These are phyloP conservation scores for Styphnolobium japonicum DNA, from an alignment of 306 rosid genomes.

Conservation along the genomic window DNA sequence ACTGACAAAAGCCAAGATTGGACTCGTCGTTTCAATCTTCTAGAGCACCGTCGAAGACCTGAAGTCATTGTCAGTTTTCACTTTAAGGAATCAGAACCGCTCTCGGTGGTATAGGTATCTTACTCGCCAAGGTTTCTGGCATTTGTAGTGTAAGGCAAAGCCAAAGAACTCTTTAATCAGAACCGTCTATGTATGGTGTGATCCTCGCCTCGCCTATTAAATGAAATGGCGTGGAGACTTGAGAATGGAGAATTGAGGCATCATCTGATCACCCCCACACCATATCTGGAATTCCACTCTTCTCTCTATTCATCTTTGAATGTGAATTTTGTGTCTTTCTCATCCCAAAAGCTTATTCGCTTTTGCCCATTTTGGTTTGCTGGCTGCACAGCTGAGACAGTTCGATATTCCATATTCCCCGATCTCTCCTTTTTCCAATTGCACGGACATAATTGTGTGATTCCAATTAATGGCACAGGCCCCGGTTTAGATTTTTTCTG, in stretches of 20 bases:
- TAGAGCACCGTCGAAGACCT: not conserved
- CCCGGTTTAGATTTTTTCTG: slow-evolving; percentile 7
- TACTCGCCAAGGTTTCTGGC: slow-evolving; percentile 6
- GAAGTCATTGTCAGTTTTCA: not conserved
- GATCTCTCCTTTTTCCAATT: not conserved
- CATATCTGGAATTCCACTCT: too few species aligned
- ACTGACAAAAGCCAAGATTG: not conserved
- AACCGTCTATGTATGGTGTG: too few species aligned
- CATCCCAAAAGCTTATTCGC: slow-evolving; percentile 16
- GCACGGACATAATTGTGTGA: not conserved
- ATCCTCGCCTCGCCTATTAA: too few species aligned
- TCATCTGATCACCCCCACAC: too few species aligned
- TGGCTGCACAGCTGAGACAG: too few species aligned
- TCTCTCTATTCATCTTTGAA: not conserved
- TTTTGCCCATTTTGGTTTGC: not conserved
- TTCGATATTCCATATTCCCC: not conserved
- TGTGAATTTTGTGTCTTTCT: not conserved
- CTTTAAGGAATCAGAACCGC: not conserved
- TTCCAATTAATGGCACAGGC: not conserved
- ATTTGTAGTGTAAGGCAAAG: too few species aligned
- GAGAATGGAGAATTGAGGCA: too few species aligned
- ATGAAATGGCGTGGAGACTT: not conserved
- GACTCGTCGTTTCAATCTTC: not conserved
- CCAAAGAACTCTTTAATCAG: too few species aligned
- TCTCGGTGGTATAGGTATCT: not conserved